phyloP scores from a whole-genome alignment of 129 eudicot genomes.

The Centaurea solstitialis region DNA sequence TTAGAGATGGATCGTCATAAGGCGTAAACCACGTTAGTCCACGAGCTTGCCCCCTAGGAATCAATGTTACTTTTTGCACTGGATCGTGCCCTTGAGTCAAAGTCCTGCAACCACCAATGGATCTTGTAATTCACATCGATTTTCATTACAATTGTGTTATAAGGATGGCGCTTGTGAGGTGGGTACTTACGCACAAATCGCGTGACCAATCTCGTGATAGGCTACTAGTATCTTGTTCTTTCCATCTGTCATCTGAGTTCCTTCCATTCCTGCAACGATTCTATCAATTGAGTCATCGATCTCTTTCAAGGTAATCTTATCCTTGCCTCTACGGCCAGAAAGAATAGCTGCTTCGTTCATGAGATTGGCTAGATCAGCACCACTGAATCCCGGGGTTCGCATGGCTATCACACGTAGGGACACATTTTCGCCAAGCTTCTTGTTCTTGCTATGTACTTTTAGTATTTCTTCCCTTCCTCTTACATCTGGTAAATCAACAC shows the following conservation, averaged over 20 bases:
- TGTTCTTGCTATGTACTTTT: conserved; percentile 73
- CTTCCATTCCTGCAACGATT: conserved; percentile 86
- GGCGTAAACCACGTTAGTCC: conserved; percentile 79
- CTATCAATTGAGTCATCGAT: conserved; percentile 83
- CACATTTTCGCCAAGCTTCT: conserved; percentile 59
- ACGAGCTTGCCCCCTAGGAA: conserved; percentile 77
- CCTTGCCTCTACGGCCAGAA: conserved; percentile 82
- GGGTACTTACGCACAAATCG: conserved; percentile 69
- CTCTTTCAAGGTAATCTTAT: conserved; percentile 52
- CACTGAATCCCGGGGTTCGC: conserved; percentile 87
- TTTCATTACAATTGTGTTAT: not conserved
- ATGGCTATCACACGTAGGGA: conserved; percentile 68
- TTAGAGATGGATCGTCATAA: conserved; percentile 54
- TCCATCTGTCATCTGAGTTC: conserved; percentile 86
- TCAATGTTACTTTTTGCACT: conserved; percentile 75
- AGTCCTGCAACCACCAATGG: conserved; percentile 40
- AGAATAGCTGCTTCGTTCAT: conserved; percentile 93
- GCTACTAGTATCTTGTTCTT: conserved; percentile 87
- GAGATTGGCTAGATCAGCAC: conserved; percentile 86
- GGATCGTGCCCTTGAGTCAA: conserved; percentile 69
- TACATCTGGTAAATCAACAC: conserved; percentile 83
- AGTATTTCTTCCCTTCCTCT: conserved; percentile 79
- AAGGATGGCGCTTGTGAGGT: not conserved
- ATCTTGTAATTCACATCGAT: conserved; percentile 5
- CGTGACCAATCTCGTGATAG: conserved; percentile 84